Conservation (phyloP, 148 eudicot genomes). For the Limonium bicolor region DNA sequence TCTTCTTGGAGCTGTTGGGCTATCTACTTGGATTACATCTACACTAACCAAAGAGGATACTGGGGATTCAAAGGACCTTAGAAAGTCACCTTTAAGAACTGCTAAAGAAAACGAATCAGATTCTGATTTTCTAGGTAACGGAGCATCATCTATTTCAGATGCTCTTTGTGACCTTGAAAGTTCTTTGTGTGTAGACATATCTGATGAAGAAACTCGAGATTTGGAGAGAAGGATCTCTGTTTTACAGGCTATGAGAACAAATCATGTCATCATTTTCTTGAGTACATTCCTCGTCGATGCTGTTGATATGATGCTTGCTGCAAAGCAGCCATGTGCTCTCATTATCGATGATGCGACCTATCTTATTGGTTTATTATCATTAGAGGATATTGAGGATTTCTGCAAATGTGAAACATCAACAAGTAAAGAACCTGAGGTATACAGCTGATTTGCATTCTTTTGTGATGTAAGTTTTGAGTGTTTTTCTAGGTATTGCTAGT, state of each 20-base stretch:
- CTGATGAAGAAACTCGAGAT: constrained; percentile 22
- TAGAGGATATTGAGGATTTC: constrained; percentile 47
- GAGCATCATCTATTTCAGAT: constrained; percentile 13
- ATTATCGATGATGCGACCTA: constrained; percentile 36
- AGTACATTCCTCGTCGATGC: constrained; percentile 41
- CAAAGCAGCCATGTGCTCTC: constrained; percentile 63
- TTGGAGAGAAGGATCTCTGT: constrained; percentile 44
- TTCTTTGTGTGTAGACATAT: constrained; percentile 40
- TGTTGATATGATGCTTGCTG: constrained; percentile 59
- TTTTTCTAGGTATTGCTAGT: neutral
- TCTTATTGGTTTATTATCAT: constrained; percentile 40
- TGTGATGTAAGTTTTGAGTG: neutral
- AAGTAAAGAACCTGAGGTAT: constrained; percentile 38
- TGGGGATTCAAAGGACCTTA: constrained; percentile 10
- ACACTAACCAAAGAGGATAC: constrained; percentile 24
- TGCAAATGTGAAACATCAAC: constrained; percentile 26
- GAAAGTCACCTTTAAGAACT: constrained; percentile 10
- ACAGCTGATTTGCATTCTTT: neutral
- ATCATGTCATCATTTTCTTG: constrained; percentile 36
- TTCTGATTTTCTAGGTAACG: constrained; percentile 9
- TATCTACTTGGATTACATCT: constrained; percentile 85
- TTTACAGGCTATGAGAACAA: constrained; percentile 82
- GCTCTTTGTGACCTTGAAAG: constrained; percentile 44
- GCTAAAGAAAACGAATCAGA: constrained; percentile 14
- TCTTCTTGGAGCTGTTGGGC: constrained; percentile 87